These are phyloP conservation scores for Plasmodium gonderi DNA, from an alignment of 169 alveolate genomes.

Conservation along the genomic window DNA sequence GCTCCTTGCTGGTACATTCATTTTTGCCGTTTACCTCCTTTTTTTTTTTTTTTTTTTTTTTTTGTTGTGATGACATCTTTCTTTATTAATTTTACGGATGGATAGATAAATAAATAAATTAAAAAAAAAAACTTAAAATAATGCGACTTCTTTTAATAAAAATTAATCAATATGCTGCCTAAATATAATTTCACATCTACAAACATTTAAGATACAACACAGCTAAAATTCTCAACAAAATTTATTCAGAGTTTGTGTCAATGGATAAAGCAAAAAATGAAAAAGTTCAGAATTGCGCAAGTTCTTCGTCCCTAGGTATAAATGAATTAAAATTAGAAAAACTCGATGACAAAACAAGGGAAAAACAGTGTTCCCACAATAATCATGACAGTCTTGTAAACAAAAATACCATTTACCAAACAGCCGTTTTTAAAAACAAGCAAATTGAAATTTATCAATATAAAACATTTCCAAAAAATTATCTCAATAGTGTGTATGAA, in stretches of 20 bases:
- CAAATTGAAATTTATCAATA: slow-evolving; percentile 51
- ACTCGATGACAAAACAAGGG: background rate
- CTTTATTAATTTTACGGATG: background rate
- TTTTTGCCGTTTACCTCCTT: background rate
- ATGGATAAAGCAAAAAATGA: slow-evolving; percentile 43
- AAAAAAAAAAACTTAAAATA: background rate
- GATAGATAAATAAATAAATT: background rate
- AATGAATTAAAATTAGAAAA: slow-evolving; percentile 55
- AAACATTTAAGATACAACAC: background rate
- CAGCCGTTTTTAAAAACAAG: slow-evolving; percentile 39
- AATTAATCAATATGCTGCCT: background rate
- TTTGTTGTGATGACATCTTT: background rate
- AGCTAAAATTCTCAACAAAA: slow-evolving; percentile 10
- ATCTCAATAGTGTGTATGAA: slow-evolving; percentile 56
- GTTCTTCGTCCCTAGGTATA: slow-evolving; percentile 4
- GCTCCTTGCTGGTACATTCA: background rate
- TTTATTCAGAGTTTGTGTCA: slow-evolving; percentile 8
- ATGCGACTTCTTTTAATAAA: background rate
- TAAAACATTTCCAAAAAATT: slow-evolving; percentile 60
- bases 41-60: background rate
- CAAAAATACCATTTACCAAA: slow-evolving; percentile 36
- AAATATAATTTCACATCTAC: background rate
- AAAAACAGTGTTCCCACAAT: background rate
- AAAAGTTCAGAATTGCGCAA: slow-evolving; percentile 11
- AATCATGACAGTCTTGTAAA: slow-evolving; percentile 3